These are phyloP conservation scores for Quercus cerris DNA, from an alignment of 306 rosid genomes.

Conservation along the genomic window DNA sequence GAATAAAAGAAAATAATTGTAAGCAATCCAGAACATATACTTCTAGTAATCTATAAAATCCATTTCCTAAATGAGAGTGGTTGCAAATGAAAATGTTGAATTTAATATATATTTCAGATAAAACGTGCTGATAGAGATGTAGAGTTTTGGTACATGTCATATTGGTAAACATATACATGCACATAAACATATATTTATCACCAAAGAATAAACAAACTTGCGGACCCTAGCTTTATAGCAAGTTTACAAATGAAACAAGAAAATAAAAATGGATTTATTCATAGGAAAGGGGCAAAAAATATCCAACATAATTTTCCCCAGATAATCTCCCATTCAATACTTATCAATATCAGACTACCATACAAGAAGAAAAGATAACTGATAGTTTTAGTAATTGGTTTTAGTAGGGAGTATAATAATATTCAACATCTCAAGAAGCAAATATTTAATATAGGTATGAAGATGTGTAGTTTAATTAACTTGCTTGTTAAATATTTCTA, in stretches of 20 bases:
- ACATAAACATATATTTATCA: neutral
- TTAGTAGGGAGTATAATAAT: neutral
- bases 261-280: neutral
- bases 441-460: neutral
- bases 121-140: no score
- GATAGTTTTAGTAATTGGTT: neutral
- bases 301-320: conserved; percentile 84
- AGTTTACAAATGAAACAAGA: conserved; percentile 4
- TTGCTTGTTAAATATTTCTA: conserved; percentile 89
- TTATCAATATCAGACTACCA: conserved; percentile 65
- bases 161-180: no score
- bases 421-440: conserved; percentile 10
- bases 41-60: no score
- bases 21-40: no score
- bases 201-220: neutral
- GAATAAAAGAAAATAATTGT: no score
- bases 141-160: no score
- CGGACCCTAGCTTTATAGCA: neutral
- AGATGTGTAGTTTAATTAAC: conserved; percentile 1
- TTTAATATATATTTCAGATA: no score
- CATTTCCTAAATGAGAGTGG: no score
- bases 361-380: neutral
- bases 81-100: no score
- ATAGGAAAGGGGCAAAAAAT: neutral
- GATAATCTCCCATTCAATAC: conserved; percentile 84